Evolutionary conservation across 768 basidiomycete species (phyloP), one percentile per base, ranked within the genome.

Genomic region (Pisolithus albus): DNA sequence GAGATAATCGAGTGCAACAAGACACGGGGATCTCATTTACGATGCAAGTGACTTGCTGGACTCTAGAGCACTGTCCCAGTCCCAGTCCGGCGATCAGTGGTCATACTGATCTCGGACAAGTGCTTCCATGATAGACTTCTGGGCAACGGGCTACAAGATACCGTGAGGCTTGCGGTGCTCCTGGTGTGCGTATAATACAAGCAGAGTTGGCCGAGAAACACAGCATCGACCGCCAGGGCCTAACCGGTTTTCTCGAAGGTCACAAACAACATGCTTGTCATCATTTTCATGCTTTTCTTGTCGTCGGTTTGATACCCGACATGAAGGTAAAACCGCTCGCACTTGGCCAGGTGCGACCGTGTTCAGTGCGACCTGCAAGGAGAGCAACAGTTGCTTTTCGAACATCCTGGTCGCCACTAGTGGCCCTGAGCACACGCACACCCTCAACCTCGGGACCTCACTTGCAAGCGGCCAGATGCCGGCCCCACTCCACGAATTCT

Each of bases 381-480:
- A 26, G 13, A 7, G 5, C 13, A 43, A 15, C 23, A 21, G 43
- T 43, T 46, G 43, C 30, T 26, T 52, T 38, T 53, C 45, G 15
- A 37, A 34, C 42, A 36, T 47, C 42, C 16, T 18, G 11, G 28
- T 9, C 24, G 32, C 39, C 23, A 34, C 34, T 15, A n/a, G n/a
- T n/a, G 13, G 11, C 34, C 34, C 30, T 30, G 8, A 7, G 43
- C 24, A 28, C 24, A 30, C 43, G 43, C 24, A 28, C 24, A 45
- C 43, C 43, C 43, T 52, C 51, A 16, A 16, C 37, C 38, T 24
- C 18, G 7, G 42, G 11, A n/a, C 39, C 24, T 43, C 38, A 39
- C 54, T 47, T 52, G 52, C 38, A 38, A 52, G 37, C 23, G 19
- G 8, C 34, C 53, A 52, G 52, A 50, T 52, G 49, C 61, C 56